phyloP scores from a whole-genome alignment of 176 grass and related monocot species.

The Dactylis glomerata region DNA sequence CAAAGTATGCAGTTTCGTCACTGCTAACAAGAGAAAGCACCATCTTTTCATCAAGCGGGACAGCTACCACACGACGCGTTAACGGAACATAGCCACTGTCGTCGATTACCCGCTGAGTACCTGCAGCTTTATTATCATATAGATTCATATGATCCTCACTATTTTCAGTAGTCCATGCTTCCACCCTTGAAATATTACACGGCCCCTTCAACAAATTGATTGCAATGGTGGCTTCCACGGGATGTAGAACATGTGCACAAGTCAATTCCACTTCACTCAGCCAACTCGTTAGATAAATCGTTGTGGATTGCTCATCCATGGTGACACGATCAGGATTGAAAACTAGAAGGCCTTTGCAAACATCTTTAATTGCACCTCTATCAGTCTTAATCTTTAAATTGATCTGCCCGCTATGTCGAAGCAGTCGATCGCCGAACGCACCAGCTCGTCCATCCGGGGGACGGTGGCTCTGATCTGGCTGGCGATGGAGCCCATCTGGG shows the following conservation, averaged over 20 bases:
- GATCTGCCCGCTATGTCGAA: background rate
- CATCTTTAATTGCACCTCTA: background rate
- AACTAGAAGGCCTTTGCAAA: background rate
- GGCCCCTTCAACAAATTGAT: background rate
- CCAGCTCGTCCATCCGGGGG: background rate
- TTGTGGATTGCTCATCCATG: background rate
- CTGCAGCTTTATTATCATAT: background rate
- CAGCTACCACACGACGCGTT: background rate
- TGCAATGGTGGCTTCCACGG: background rate
- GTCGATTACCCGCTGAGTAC: background rate
- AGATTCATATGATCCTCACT: background rate
- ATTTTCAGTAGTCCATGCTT: background rate
- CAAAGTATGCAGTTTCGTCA: background rate
- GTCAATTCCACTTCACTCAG: background rate
- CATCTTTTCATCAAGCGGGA: background rate
- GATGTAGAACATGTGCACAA: background rate
- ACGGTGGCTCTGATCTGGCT: background rate
- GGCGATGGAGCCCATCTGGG: background rate
- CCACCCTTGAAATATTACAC: background rate
- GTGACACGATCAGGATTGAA: background rate
- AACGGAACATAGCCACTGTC: background rate
- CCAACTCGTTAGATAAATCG: background rate
- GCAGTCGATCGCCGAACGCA: slow-evolving; percentile 8
- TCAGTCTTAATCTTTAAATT: background rate
- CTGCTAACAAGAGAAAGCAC: background rate